Evolutionary conservation across 495 filamentous ascomycete species (phyloP).

Genomic region (Pyrenula massariospora): DNA sequence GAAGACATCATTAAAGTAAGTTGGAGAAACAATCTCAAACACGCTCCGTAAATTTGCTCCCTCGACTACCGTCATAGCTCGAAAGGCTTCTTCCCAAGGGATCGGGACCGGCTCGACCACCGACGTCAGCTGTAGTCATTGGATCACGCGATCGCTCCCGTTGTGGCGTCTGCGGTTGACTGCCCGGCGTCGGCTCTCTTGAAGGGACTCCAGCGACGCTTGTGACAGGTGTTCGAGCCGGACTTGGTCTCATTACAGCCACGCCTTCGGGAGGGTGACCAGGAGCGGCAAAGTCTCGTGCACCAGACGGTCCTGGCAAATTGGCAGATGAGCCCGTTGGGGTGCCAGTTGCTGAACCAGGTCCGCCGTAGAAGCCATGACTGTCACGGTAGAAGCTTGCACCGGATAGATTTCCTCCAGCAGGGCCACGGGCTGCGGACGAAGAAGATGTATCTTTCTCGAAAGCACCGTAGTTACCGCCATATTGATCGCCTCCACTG

Average conservation of each 20-base stretch:
- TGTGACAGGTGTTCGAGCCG: conserved; percentile 36
- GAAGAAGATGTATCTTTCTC: neutral
- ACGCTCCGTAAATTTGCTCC: conserved; percentile 44
- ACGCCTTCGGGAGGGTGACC: conserved; percentile 7
- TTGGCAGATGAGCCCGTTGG: conserved; percentile 11
- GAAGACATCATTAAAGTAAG: neutral
- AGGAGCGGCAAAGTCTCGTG: neutral
- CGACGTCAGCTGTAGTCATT: conserved; percentile 1
- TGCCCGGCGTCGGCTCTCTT: conserved; percentile 4
- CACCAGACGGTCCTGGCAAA: conserved; percentile 8
- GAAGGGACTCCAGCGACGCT: conserved; percentile 23
- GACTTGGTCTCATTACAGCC: conserved; percentile 31
- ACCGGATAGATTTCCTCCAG: conserved; percentile 18
- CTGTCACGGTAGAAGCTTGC: conserved; percentile 26
- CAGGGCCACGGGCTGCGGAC: neutral
- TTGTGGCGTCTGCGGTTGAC: conserved; percentile 1
- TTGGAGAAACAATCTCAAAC: neutral
- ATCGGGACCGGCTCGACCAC: conserved; percentile 18
- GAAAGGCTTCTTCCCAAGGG: conserved; percentile 41
- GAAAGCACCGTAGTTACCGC: conserved; percentile 21
- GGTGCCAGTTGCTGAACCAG: conserved; percentile 4
- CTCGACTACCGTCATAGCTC: conserved; percentile 40
- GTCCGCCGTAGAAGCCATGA: conserved; percentile 23
- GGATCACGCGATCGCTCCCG: conserved; percentile 7
- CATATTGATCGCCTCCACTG: conserved; percentile 59